A percentile compares a stretch with the other conserved stretches of the same genome.
phyloP scores from a whole-genome alignment of 2,329 filamentous ascomycete species.

The Tricladium varicosporioides region DNA sequence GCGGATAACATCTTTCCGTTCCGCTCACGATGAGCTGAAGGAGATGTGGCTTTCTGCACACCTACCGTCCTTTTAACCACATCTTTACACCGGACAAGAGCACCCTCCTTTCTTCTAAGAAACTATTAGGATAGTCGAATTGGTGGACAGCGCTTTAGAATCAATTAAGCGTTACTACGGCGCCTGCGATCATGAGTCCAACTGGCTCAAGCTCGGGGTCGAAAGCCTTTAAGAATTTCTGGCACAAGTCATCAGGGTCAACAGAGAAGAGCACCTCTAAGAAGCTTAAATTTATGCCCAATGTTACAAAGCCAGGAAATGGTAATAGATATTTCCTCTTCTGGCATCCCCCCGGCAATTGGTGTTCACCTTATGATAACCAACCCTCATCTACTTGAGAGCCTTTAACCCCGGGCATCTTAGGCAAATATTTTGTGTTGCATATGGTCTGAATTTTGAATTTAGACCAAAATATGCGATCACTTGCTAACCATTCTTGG shows the following conservation, averaged over 20 bases:
- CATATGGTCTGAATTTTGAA: background rate
- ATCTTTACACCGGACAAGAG: too few relatives aligned
- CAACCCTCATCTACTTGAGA: background rate
- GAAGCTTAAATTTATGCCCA: conserved; percentile 16
- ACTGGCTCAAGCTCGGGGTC: conserved; percentile 3
- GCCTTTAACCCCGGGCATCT: background rate
- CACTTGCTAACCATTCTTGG: conserved; percentile 7
- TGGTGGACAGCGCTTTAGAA: background rate
- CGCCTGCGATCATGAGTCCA: background rate
- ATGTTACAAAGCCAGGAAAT: conserved; percentile 10
- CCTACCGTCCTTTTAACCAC: too few relatives aligned
- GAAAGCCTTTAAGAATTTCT: conserved; percentile 9
- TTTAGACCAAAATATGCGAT: background rate
- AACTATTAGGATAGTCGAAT: background rate
- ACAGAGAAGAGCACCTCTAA: conserved; percentile 12
- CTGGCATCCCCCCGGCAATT: too few relatives aligned
- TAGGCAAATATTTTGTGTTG: background rate
- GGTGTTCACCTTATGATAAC: too few relatives aligned
- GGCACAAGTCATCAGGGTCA: conserved; percentile 8
- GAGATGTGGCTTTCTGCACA: too few relatives aligned
- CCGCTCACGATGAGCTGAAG: too few relatives aligned
- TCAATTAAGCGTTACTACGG: background rate
- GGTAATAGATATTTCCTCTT: conserved; percentile 11
- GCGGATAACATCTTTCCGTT: too few relatives aligned
- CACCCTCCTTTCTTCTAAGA: too few relatives aligned